These are phyloP conservation scores for Neurospora africana DNA, from an alignment of 495 filamentous ascomycete species.

Conservation along the genomic window DNA sequence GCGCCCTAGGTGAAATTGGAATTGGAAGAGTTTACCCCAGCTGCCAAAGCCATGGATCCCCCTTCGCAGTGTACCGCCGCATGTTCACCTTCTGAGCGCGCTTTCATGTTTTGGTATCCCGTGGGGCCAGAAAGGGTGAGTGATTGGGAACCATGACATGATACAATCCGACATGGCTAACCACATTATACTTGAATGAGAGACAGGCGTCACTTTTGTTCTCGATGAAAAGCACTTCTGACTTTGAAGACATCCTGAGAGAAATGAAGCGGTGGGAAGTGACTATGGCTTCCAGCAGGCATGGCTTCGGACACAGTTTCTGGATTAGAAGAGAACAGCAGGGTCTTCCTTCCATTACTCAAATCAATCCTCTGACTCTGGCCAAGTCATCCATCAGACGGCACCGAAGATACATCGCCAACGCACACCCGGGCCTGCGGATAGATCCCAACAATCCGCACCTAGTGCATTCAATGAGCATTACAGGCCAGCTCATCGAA, in stretches of 20 bases:
- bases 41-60: background rate
- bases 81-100: constrained; percentile 1
- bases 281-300: background rate
- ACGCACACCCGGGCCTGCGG: background rate
- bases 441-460: background rate
- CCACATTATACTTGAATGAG: background rate
- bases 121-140: constrained; percentile 3
- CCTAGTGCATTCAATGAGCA: background rate
- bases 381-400: background rate
- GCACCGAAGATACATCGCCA: background rate
- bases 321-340: background rate
- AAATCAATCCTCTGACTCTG: background rate
- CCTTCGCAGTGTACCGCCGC: constrained; percentile 1
- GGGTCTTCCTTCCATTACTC: background rate
- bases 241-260: constrained; percentile 6
- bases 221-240: constrained; percentile 7
- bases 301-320: background rate
- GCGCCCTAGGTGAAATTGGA: constrained; percentile 12
- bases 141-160: background rate
- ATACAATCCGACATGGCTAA: background rate
- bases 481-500: background rate
- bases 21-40: constrained; percentile 5
- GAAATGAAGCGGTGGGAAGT: constrained; percentile 9
- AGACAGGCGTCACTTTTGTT: constrained; percentile 3
- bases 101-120: constrained; percentile 14